Percentiles rank a stretch among this genome's conserved stretches.
Conservation (phyloP, 2,329 filamentous ascomycete genomes). For the Aspergillus texensis region DNA sequence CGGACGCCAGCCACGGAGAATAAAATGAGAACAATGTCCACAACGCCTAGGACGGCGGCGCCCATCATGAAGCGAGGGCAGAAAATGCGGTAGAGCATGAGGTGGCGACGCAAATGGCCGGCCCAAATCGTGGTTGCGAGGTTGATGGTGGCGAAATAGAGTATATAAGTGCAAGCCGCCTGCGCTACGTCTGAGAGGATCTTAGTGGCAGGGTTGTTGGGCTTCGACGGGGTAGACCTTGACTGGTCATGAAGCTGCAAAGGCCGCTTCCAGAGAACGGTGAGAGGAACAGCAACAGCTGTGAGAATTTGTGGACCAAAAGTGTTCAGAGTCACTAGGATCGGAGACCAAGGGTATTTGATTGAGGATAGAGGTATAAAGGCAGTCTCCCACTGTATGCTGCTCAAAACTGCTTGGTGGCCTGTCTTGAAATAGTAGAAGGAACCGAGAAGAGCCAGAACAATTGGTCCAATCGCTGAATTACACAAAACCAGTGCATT, state of each 20-base stretch:
- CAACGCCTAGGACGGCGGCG: slow-evolving; percentile 68
- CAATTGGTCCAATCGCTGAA: slow-evolving; percentile 74
- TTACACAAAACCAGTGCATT: slow-evolving; percentile 63
- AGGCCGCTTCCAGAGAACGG: slow-evolving; percentile 86
- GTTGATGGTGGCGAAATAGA: slow-evolving; percentile 81
- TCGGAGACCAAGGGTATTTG: slow-evolving; percentile 84
- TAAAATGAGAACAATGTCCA: slow-evolving; percentile 73
- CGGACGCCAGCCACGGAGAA: slow-evolving; percentile 75
- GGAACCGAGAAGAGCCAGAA: slow-evolving; percentile 84
- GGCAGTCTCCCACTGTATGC: slow-evolving; percentile 93
- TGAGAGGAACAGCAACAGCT: slow-evolving; percentile 74
- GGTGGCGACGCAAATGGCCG: slow-evolving; percentile 80
- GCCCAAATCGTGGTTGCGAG: slow-evolving; percentile 90
- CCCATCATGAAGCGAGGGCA: slow-evolving; percentile 88
- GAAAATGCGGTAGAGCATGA: slow-evolving; percentile 97
- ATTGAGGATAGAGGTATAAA: slow-evolving; percentile 86
- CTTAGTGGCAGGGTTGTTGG: slow-evolving; percentile 32
- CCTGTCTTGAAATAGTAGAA: slow-evolving; percentile 98
- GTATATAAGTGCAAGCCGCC: slow-evolving; percentile 72
- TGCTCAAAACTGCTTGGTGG: slow-evolving; percentile 83
- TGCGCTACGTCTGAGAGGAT: slow-evolving; percentile 71
- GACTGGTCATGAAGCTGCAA: slow-evolving; percentile 65
- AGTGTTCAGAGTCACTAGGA: slow-evolving; percentile 81
- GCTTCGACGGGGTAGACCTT: slow-evolving; percentile 16
- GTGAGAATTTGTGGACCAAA: slow-evolving; percentile 88